phyloP scores from a whole-genome alignment of 164 flowering plant species.

The Stephania japonica region DNA sequence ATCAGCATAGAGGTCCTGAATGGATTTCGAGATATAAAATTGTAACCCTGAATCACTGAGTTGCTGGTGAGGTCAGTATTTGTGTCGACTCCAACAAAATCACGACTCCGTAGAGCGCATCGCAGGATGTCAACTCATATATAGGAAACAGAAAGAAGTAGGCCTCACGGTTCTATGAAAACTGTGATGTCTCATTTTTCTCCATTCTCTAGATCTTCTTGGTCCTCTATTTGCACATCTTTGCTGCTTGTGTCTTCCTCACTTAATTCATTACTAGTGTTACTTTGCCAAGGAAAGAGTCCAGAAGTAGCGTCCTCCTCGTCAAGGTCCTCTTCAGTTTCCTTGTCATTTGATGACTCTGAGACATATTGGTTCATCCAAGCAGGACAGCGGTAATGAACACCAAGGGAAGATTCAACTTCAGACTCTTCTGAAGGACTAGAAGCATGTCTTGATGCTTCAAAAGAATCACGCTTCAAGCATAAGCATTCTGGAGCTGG shows the following conservation, averaged over 20 bases:
- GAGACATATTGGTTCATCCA: constrained; percentile 50
- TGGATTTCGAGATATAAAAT: neutral
- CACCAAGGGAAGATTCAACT: constrained; percentile 33
- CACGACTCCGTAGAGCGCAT: neutral
- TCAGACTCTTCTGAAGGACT: constrained; percentile 26
- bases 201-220: constrained; percentile 83
- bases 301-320: constrained; percentile 52
- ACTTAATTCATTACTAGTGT: constrained; percentile 31
- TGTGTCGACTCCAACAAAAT: neutral
- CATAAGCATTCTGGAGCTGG: constrained; percentile 93
- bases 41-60: neutral
- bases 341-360: constrained; percentile 34
- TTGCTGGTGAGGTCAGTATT: neutral
- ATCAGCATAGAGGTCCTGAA: neutral
- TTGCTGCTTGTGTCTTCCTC: constrained; percentile 42
- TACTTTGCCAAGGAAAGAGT: constrained; percentile 37
- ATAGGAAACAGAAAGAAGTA: neutral
- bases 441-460: constrained; percentile 21
- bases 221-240: constrained; percentile 74
- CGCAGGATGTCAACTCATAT: constrained; percentile 1
- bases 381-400: constrained; percentile 51
- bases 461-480: constrained; percentile 21
- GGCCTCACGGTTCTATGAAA: neutral
- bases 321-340: constrained; percentile 64
- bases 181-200: constrained; percentile 34